Percentiles rank a stretch among this genome's conserved stretches.
These are phyloP conservation scores for Nicotiana obtusifolia DNA, from an alignment of 257 asterid species.

Conservation along the genomic window DNA sequence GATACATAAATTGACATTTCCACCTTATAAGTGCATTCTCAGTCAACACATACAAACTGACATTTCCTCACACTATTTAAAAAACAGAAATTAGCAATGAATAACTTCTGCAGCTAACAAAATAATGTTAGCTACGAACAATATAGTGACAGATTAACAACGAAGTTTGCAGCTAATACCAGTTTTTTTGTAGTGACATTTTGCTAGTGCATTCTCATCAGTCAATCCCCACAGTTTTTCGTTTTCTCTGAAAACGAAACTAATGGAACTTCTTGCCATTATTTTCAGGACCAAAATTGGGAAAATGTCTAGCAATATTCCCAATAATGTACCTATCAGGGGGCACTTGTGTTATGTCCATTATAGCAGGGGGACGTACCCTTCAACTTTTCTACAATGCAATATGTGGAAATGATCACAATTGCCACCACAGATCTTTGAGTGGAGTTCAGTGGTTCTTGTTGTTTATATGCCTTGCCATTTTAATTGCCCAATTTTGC, in stretches of 20 bases:
- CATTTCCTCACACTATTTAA: too few relatives aligned
- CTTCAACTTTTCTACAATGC: slow-evolving; percentile 30
- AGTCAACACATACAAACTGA: too few relatives aligned
- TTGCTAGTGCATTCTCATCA: background rate
- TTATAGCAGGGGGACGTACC: slow-evolving; percentile 47
- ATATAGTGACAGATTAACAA: too few relatives aligned
- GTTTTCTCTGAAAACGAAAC: background rate
- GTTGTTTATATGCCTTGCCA: slow-evolving; percentile 45
- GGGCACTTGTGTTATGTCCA: slow-evolving; percentile 47
- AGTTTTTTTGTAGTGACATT: too few relatives aligned
- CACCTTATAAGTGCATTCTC: too few relatives aligned
- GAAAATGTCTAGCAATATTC: slow-evolving; percentile 51
- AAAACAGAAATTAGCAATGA: too few relatives aligned
- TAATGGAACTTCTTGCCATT: background rate
- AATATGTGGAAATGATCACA: slow-evolving; percentile 14
- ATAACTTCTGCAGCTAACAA: too few relatives aligned
- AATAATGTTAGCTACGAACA: too few relatives aligned
- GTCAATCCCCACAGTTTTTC: background rate
- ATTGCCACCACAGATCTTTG: slow-evolving; percentile 18
- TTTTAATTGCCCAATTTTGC: slow-evolving; percentile 40
- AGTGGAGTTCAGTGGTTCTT: slow-evolving; percentile 55
- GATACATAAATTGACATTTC: too few relatives aligned
- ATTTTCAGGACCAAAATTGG: slow-evolving; percentile 46
- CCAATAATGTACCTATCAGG: slow-evolving; percentile 66
- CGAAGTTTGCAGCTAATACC: too few relatives aligned